phyloP scores from a whole-genome alignment of 352 stramenopile genomes.

The Thalassiosira delicatula region DNA sequence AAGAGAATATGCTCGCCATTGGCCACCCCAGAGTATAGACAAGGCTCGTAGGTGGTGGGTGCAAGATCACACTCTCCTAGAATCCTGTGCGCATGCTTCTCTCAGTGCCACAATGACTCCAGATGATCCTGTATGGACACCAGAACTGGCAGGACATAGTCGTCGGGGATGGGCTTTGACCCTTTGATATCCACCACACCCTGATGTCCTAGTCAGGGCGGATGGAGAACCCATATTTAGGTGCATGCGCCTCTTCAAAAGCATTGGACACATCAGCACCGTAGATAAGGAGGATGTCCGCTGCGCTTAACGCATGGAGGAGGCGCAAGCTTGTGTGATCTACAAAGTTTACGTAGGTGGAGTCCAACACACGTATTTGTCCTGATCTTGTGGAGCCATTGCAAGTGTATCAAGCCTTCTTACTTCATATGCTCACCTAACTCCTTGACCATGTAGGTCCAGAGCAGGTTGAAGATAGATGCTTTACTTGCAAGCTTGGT shows the following conservation, averaged over 20 bases:
- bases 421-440: background rate
- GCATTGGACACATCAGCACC: conserved; percentile 33
- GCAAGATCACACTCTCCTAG: background rate
- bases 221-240: conserved; percentile 26
- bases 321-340: conserved; percentile 44
- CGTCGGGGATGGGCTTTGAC: conserved; percentile 19
- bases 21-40: conserved; percentile 20
- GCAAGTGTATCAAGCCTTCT: conserved; percentile 24
- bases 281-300: conserved; percentile 21
- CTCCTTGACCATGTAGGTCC: conserved; percentile 28
- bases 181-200: conserved; percentile 37
- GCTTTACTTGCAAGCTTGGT: background rate
- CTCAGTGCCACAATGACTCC: conserved; percentile 54
- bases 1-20: conserved; percentile 37
- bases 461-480: conserved; percentile 19
- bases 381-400: conserved; percentile 10
- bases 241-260: conserved; percentile 35
- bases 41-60: conserved; percentile 27
- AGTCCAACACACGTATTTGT: conserved; percentile 25
- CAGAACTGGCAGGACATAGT: conserved; percentile 33
- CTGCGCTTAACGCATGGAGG: conserved; percentile 7
- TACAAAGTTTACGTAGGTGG: conserved; percentile 41
- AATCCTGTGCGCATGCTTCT: conserved; percentile 19
- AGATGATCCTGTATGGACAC: conserved; percentile 52
- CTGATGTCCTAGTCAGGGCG: conserved; percentile 30